Percentiles rank a stretch among this genome's conserved stretches.
These are phyloP conservation scores for Entomophthora muscae DNA, from an alignment of 371 early-diverging fungal genomes.

Conservation along the genomic window DNA sequence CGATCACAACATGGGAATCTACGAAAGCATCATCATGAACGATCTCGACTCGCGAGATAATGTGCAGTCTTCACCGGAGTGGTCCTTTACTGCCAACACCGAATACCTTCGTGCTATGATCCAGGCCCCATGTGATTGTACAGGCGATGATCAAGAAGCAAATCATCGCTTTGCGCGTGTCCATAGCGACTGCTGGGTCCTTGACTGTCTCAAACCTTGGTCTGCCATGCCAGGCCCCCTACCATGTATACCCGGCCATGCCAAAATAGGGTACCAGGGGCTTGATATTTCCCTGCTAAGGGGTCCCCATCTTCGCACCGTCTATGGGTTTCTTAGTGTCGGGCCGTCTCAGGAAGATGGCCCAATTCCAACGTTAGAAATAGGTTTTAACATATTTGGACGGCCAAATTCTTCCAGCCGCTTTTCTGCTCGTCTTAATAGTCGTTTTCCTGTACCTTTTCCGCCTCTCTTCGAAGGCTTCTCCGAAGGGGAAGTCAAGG, in stretches of 20 bases:
- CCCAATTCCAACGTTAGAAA: background rate
- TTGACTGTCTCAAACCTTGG: background rate
- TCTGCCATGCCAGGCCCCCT: background rate
- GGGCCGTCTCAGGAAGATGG: background rate
- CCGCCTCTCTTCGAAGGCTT: constrained; percentile 17
- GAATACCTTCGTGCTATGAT: background rate
- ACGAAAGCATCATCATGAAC: background rate
- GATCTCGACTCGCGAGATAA: background rate
- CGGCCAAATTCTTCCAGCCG: background rate
- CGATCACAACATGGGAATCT: too few species aligned
- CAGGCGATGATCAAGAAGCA: background rate
- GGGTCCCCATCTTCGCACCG: background rate
- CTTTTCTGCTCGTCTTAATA: background rate
- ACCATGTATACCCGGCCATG: background rate
- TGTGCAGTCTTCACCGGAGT: background rate
- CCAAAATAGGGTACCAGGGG: background rate
- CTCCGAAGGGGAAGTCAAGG: constrained; percentile 25
- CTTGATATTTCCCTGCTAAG: constrained; percentile 8
- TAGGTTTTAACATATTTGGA: background rate
- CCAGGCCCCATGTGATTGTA: background rate
- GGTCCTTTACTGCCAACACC: background rate
- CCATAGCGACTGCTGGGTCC: background rate
- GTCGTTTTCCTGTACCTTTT: constrained; percentile 11
- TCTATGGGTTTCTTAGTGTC: background rate
- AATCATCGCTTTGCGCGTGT: background rate